Conservation (phyloP, 2,329 filamentous ascomycete species). For the Paecilomyces variotii region DNA sequence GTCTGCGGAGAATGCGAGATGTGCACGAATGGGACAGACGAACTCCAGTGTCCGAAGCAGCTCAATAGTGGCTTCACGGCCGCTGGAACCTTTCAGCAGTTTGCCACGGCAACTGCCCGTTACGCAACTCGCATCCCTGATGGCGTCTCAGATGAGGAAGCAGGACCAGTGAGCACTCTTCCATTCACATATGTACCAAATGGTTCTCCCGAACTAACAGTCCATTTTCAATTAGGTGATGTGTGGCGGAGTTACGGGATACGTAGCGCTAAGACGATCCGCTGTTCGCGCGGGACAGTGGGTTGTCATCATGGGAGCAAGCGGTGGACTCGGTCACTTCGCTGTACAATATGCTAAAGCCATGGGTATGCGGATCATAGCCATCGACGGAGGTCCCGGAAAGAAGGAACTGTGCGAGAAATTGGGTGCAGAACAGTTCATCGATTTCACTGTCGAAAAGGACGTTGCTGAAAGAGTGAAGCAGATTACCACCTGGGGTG, state of each 20-base stretch:
- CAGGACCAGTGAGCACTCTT: not conserved
- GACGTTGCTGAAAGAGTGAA: constrained; percentile 26
- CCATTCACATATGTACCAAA: constrained; percentile 1
- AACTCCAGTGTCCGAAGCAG: constrained; percentile 28
- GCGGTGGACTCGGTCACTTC: constrained; percentile 23
- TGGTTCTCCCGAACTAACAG: constrained; percentile 17
- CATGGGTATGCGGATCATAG: constrained; percentile 12
- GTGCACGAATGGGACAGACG: constrained; percentile 21
- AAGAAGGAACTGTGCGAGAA: constrained; percentile 28
- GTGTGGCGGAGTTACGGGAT: constrained; percentile 31
- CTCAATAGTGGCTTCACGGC: constrained; percentile 30
- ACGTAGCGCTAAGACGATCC: constrained; percentile 4
- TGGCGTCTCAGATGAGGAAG: constrained; percentile 14
- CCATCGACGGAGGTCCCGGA: constrained; percentile 7
- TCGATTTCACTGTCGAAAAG: constrained; percentile 25
- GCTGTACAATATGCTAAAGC: constrained; percentile 26
- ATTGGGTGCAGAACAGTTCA: constrained; percentile 28
- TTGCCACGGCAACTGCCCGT: constrained; percentile 24
- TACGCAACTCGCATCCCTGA: constrained; percentile 30
- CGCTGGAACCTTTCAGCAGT: constrained; percentile 31
- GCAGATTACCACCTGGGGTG: constrained; percentile 26
- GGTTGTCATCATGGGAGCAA: constrained; percentile 16
- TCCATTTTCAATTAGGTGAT: constrained; percentile 26
- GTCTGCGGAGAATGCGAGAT: not conserved
- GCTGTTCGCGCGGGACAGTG: constrained; percentile 19